Percentiles rank a stretch among this genome's conserved stretches.
These are phyloP conservation scores for Neurospora sp. DNA, from an alignment of 495 filamentous ascomycete species.

Conservation along the genomic window DNA sequence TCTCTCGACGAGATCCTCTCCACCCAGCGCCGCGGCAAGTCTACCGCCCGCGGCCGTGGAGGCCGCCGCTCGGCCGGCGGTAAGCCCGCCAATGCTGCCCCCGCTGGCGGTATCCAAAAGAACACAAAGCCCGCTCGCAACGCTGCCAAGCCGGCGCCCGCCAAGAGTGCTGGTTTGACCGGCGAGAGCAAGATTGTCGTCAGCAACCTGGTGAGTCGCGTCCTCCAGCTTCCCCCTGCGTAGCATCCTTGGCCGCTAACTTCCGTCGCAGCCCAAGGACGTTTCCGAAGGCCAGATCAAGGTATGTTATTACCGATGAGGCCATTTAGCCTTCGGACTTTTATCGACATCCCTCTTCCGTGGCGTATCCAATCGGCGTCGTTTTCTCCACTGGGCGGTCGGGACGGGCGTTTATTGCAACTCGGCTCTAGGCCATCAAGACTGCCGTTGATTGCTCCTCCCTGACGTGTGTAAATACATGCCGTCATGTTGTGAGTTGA, in stretches of 20 bases:
- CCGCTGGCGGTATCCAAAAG: constrained; percentile 85
- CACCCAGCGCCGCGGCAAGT: constrained; percentile 42
- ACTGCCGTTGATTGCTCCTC: constrained; percentile 28
- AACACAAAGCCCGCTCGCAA: constrained; percentile 51
- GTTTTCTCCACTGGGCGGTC: constrained; percentile 28
- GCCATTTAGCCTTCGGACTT: constrained; percentile 42
- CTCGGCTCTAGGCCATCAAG: constrained; percentile 18
- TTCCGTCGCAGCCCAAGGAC: constrained; percentile 64
- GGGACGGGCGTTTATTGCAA: constrained; percentile 11
- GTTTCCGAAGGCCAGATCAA: constrained; percentile 92
- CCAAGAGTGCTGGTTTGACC: constrained; percentile 41
- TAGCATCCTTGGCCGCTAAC: constrained; percentile 38
- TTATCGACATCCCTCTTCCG: constrained; percentile 39
- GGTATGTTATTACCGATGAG: constrained; percentile 92
- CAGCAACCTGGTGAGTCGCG: constrained; percentile 85
- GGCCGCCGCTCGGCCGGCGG: constrained; percentile 36
- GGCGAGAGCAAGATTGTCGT: constrained; percentile 93
- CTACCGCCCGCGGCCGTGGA: constrained; percentile 28
- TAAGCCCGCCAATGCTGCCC: constrained; percentile 44
- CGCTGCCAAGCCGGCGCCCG: constrained; percentile 52
- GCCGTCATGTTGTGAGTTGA: constrained; percentile 36
- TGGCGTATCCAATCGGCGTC: constrained; percentile 33
- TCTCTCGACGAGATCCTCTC: constrained; percentile 94
- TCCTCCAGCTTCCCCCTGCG: neutral
- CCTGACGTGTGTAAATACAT: constrained; percentile 17